phyloP scores from a whole-genome alignment of 78 protist genomes.

The Tieghemostelium lacteum region DNA sequence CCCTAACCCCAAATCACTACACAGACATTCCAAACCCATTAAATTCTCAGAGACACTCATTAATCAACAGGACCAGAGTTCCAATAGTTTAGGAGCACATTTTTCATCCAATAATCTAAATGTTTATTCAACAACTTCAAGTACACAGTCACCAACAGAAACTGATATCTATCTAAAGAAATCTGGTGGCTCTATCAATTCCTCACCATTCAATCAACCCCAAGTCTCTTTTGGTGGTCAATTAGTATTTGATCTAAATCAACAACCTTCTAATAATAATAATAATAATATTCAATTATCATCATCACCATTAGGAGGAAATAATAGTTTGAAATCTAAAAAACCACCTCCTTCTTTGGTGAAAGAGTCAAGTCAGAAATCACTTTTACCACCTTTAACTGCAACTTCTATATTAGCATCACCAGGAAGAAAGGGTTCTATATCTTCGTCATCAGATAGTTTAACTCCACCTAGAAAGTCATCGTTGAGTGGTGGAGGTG shows the following conservation, averaged over 20 bases:
- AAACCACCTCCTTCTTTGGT: not conserved
- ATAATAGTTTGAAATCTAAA: not conserved
- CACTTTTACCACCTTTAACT: not conserved
- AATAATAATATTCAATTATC: not conserved
- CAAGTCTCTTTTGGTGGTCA: conserved; percentile 30
- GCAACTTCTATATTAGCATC: not conserved
- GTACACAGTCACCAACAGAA: not conserved
- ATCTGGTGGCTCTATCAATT: not conserved
- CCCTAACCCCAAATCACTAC: not conserved
- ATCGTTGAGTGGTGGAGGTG: conserved; percentile 20
- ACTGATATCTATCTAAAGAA: conserved; percentile 31
- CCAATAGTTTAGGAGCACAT: conserved; percentile 6
- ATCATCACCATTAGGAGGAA: not conserved
- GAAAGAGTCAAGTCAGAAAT: conserved; percentile 19
- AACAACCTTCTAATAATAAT: not conserved
- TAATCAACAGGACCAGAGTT: not conserved
- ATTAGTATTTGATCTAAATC: not conserved
- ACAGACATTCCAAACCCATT: not conserved
- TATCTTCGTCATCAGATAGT: not conserved
- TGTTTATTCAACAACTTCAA: not conserved
- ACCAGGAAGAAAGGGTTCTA: conserved; percentile 16
- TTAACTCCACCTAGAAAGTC: conserved; percentile 31
- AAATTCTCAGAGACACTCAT: not conserved
- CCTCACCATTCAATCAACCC: not conserved
- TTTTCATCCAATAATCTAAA: not conserved